These are phyloP conservation scores for Acanthamoeba sp. DNA, from an alignment of 208 protist species.

Conservation along the genomic window DNA sequence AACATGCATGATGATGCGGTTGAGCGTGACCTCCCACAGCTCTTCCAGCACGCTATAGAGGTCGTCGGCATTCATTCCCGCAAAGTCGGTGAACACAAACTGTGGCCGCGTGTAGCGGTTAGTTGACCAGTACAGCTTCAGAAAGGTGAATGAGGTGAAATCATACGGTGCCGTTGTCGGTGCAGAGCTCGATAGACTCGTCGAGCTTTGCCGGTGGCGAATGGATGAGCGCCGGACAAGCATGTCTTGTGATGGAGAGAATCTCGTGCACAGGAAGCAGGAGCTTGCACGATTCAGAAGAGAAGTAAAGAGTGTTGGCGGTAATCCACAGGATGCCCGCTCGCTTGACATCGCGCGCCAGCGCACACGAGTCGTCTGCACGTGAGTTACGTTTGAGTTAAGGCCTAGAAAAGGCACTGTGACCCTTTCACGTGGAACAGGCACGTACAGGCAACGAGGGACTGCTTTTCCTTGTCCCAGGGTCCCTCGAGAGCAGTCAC, in stretches of 20 bases:
- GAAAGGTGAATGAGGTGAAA: not conserved
- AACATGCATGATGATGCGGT: slow-evolving; percentile 55
- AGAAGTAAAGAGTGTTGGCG: slow-evolving; percentile 64
- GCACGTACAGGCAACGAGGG: slow-evolving; percentile 49
- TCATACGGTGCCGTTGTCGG: slow-evolving; percentile 61
- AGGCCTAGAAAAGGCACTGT: not conserved
- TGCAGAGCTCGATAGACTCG: slow-evolving; percentile 63
- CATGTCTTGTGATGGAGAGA: slow-evolving; percentile 41
- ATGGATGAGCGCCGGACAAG: not conserved
- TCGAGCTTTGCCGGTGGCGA: not conserved
- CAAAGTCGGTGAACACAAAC: slow-evolving; percentile 73
- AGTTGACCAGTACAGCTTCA: no score
- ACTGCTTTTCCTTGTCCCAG: slow-evolving; percentile 60
- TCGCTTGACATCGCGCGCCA: not conserved
- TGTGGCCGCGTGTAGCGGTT: not conserved
- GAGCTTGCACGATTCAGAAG: slow-evolving; percentile 57
- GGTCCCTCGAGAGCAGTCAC: slow-evolving; percentile 38
- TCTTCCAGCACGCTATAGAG: slow-evolving; percentile 41
- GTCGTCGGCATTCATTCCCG: slow-evolving; percentile 40
- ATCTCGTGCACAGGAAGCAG: slow-evolving; percentile 58
- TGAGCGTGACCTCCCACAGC: slow-evolving; percentile 65
- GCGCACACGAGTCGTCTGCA: slow-evolving; percentile 20
- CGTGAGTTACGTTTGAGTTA: not conserved
- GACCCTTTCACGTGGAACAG: no score
- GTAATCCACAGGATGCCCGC: slow-evolving; percentile 63